Percentiles rank a stretch among this genome's conserved stretches.
These are phyloP conservation scores for Ettlia oleoabundans DNA, from an alignment of 139 green algal genomes.

Conservation along the genomic window DNA sequence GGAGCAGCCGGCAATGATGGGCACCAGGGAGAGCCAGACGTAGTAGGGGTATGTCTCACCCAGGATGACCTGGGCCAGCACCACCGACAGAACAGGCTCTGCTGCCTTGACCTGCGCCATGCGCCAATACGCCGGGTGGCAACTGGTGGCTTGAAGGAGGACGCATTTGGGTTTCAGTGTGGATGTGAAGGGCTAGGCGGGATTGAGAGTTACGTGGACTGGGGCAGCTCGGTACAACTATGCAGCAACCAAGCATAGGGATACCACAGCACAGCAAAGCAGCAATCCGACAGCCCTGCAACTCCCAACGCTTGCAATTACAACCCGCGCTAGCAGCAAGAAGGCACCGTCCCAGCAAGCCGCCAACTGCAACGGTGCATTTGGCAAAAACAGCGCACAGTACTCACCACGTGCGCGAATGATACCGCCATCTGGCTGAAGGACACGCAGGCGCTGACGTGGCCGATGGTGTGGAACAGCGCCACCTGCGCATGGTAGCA, in stretches of 20 bases:
- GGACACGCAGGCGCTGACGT: conserved; percentile 79
- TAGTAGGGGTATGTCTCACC: conserved; percentile 60
- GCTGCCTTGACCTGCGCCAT: conserved; percentile 59
- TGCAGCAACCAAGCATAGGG: too few species aligned
- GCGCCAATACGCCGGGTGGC: too few species aligned
- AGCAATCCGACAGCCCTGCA: too few species aligned
- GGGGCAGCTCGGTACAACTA: too few species aligned
- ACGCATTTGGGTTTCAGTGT: too few species aligned
- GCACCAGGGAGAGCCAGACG: conserved; percentile 85
- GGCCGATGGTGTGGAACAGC: conserved; percentile 86
- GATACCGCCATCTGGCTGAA: conserved; percentile 88
- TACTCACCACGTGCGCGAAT: conserved; percentile 87
- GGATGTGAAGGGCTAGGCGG: too few species aligned
- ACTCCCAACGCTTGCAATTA: too few species aligned
- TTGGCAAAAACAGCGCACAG: neutral
- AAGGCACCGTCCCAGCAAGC: neutral
- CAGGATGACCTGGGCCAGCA: conserved; percentile 70
- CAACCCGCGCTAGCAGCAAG: too few species aligned
- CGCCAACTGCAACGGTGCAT: neutral
- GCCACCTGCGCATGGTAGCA: conserved; percentile 61
- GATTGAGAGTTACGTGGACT: too few species aligned
- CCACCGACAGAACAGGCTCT: conserved; percentile 78
- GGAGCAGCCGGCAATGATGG: conserved; percentile 84
- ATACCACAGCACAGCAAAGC: too few species aligned
- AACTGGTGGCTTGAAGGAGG: too few species aligned